phyloP scores from a whole-genome alignment of 106 monocot genomes.

The Platanthera guangdongensis region DNA sequence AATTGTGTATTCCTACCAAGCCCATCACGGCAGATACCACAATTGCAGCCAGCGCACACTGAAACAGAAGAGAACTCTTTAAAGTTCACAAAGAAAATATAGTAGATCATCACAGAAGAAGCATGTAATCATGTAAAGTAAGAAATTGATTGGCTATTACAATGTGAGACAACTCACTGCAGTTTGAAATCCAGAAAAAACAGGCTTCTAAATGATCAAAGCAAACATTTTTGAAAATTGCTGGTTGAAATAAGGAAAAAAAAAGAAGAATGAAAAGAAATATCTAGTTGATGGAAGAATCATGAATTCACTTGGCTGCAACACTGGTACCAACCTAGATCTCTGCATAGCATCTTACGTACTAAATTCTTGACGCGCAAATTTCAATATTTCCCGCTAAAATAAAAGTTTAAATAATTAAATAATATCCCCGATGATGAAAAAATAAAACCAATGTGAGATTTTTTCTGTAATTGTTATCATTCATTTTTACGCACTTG shows the following conservation, averaged over 20 bases:
- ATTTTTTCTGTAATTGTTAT: no score
- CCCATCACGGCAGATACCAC: constrained; percentile 92
- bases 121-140: not conserved
- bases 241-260: not conserved
- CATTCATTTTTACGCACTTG: no score
- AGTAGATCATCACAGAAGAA: not conserved
- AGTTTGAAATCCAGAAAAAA: not conserved
- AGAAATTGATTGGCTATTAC: not conserved
- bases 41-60: constrained; percentile 91
- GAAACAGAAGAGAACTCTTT: constrained; percentile 16
- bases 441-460: no score
- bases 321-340: not conserved
- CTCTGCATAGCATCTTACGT: not conserved
- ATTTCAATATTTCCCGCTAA: not conserved
- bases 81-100: not conserved
- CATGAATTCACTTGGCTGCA: not conserved
- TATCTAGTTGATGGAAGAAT: not conserved
- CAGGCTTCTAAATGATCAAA: not conserved
- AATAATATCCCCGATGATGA: no score
- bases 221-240: not conserved
- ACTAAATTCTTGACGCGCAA: not conserved
- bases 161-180: not conserved
- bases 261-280: not conserved
- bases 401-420: no score
- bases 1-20: constrained; percentile 48